These are phyloP conservation scores for Prototheca stagnorum DNA, from an alignment of 163 green algal species.

Conservation along the genomic window DNA sequence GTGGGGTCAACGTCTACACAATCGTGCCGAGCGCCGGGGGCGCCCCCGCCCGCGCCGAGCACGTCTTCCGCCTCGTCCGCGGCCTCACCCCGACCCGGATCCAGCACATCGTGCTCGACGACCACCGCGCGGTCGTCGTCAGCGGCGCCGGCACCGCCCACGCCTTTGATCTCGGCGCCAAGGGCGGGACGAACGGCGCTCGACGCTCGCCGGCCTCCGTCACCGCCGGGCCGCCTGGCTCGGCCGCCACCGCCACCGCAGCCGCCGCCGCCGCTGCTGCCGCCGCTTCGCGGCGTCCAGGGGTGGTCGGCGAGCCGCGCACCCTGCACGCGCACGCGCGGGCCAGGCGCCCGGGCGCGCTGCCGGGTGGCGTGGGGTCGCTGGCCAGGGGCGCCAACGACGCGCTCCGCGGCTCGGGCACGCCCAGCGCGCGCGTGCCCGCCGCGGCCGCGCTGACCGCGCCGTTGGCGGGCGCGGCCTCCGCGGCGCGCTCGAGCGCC, in stretches of 20 bases:
- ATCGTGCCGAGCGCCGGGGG: constrained; percentile 5
- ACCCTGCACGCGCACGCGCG: constrained; percentile 7
- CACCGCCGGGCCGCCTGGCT: constrained; percentile 1
- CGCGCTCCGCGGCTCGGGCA: constrained; percentile 14
- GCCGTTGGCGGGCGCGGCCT: neutral
- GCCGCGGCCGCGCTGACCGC: neutral
- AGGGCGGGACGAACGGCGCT: no score
- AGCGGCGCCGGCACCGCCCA: constrained; percentile 37
- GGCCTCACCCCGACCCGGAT: constrained; percentile 30
- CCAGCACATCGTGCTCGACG: constrained; percentile 22
- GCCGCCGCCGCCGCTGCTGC: neutral
- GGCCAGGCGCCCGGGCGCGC: constrained; percentile 4
- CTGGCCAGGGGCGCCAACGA: constrained; percentile 11
- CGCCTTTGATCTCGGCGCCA: no score
- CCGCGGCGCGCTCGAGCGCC: neutral
- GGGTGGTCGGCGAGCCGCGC: neutral
- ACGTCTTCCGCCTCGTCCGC: constrained; percentile 22
- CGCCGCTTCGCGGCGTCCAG: neutral
- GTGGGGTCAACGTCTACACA: constrained; percentile 44
- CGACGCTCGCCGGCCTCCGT: constrained; percentile 16
- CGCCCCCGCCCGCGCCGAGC: constrained; percentile 3
- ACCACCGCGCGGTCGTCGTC: constrained; percentile 21
- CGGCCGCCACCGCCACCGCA: neutral
- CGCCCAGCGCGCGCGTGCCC: constrained; percentile 1
- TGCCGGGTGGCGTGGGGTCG: constrained; percentile 13